Base-by-base conservation (phyloP, 2,329 filamentous ascomycete genomes). In the Cladosporium sp. region DNA sequence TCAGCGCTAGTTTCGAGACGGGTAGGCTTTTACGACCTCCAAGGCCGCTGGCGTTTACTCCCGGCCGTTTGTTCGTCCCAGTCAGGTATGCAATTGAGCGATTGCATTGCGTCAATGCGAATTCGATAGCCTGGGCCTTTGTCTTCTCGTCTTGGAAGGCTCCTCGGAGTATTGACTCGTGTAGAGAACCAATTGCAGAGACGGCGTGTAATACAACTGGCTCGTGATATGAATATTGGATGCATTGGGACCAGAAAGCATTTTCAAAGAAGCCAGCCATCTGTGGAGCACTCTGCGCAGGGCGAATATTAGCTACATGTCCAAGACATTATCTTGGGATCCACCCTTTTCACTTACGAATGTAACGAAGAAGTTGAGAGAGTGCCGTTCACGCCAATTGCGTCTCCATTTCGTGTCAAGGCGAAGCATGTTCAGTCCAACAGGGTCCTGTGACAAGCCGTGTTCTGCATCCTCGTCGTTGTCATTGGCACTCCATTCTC, bases 281-380 rank as follows among this genome's bases (percentile, higher is more conserved):
- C 37, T 72, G 69, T 1, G 69, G 69, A n/a, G 69, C 69, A 0
- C 86, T 69, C 63, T 67, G 30, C 9, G 2, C 3, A 34, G 3
- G 9, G 30, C 30, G 30, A 34, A 9, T 69, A 49, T 69, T 65
- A 51, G 68, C 67, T 5, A 11, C 30, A 34, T 34, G 8, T 5
- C 9, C 8, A 2, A 9, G 30, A 34, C 8, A 34, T 9, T 3
- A 34, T 34, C 11, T 34, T 12, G 30, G 9, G 8, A 12, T 12
- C 30, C 30, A 34, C 2, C 8, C 30, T 34, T 34, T 2, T 5
- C 8, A 34, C 30, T 34, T 34, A 34, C 30, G 8, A 34, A 56
- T 3, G 30, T 38, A 3, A 45, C 54, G 59, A 71, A 71, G 64
- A 70, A 71, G 57, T 70, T 69, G 22, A 71, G 64, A 49, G 64